phyloP scores from a whole-genome alignment of 805 yeast genomes.

The Candida caryicola region DNA sequence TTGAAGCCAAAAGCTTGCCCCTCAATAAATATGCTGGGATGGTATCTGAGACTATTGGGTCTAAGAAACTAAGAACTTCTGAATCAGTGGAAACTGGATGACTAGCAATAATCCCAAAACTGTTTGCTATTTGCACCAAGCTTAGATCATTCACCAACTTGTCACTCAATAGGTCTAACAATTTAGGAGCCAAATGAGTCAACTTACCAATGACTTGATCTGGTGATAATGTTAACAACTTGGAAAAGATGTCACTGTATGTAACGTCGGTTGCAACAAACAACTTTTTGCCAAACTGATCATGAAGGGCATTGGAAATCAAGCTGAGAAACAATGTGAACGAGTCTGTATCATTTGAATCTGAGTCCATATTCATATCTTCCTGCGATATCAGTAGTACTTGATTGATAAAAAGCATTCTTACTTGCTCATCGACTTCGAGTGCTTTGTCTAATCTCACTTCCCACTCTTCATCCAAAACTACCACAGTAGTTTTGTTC shows the following conservation, averaged over 20 bases:
- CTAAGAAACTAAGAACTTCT: slow-evolving; percentile 8
- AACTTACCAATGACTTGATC: slow-evolving; percentile 21
- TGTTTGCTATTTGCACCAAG: slow-evolving; percentile 36
- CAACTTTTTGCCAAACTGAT: slow-evolving; percentile 15
- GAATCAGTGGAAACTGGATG: slow-evolving; percentile 27
- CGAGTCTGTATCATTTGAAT: slow-evolving; percentile 4
- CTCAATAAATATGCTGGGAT: slow-evolving; percentile 15
- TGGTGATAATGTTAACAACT: slow-evolving; percentile 32
- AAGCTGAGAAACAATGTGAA: slow-evolving; percentile 27
- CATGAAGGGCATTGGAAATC: slow-evolving; percentile 35
- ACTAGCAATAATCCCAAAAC: slow-evolving; percentile 49
- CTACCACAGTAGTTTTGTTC: slow-evolving; percentile 53
- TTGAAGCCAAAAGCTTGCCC: slow-evolving; percentile 30
- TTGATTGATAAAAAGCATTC: slow-evolving; percentile 20
- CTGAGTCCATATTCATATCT: slow-evolving; percentile 4
- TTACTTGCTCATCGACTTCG: slow-evolving; percentile 56
- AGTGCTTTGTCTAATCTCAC: slow-evolving; percentile 66
- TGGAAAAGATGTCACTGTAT: slow-evolving; percentile 34
- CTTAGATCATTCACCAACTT: slow-evolving; percentile 21
- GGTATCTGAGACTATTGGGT: slow-evolving; percentile 4
- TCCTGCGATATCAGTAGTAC: slow-evolving; percentile 18
- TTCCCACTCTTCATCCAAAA: slow-evolving; percentile 73
- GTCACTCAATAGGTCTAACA: slow-evolving; percentile 25
- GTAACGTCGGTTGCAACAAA: slow-evolving; percentile 19
- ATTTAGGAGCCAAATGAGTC: slow-evolving; percentile 12